A percentile compares a stretch with the other conserved stretches of the same genome.
Conservation (phyloP, 352 stramenopile species). For the Globisporangium carolinianum region DNA sequence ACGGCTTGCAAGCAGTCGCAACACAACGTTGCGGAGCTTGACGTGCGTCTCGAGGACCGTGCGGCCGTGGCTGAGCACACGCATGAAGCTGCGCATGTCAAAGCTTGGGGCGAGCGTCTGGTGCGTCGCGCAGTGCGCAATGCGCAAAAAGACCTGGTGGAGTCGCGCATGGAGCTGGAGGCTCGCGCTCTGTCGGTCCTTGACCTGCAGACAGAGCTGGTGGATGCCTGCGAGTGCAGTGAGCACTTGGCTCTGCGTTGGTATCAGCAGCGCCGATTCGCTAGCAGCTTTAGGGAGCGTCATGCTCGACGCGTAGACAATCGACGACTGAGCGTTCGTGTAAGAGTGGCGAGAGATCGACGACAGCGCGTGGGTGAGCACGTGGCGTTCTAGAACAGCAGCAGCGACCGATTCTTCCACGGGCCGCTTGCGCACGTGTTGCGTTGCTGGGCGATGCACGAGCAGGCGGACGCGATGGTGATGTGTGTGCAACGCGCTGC, state of each 20-base stretch:
- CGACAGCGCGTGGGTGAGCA: no score
- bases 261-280: no score
- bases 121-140: slow-evolving; percentile 25
- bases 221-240: slow-evolving; percentile 28
- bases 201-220: slow-evolving; percentile 31
- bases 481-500: no score
- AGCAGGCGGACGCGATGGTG: no score
- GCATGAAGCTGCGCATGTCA: slow-evolving; percentile 25
- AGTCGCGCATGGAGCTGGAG: slow-evolving; percentile 41
- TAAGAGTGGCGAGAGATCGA: no score
- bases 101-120: slow-evolving; percentile 17
- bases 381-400: neutral
- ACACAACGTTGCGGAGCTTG: slow-evolving; percentile 28
- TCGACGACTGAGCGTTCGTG: neutral
- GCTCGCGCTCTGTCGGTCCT: slow-evolving; percentile 32
- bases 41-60: slow-evolving; percentile 32
- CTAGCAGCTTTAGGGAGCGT: no score
- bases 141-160: slow-evolving; percentile 40
- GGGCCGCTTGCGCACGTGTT: neutral
- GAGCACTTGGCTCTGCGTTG: slow-evolving; percentile 23
- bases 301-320: neutral
- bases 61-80: slow-evolving; percentile 42
- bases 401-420: neutral
- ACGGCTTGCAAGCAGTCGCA: slow-evolving; percentile 30
- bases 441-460: no score